Conservation (phyloP, 2,329 filamentous ascomycete genomes). For the Botrytis cinerea region DNA sequence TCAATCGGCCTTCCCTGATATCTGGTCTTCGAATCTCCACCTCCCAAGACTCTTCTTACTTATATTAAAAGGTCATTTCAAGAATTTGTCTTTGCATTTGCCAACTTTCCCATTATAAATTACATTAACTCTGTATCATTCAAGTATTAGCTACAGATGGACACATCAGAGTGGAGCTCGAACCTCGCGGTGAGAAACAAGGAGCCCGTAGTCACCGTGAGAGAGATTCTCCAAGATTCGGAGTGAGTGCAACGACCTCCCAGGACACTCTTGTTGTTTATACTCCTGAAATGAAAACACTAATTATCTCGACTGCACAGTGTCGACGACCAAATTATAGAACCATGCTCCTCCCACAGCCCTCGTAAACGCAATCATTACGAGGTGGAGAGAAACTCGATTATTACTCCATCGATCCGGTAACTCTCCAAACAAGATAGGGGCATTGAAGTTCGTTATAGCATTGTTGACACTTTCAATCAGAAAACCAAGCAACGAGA, state of each 20-base stretch:
- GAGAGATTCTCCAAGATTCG: slow-evolving; percentile 7
- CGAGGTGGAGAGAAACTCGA: slow-evolving; percentile 1
- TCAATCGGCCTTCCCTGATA: neutral
- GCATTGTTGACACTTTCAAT: neutral
- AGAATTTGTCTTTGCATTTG: neutral
- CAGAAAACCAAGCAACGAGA: neutral
- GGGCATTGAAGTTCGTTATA: neutral
- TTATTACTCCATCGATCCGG: neutral
- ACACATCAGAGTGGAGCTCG: neutral
- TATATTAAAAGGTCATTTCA: neutral
- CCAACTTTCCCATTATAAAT: neutral
- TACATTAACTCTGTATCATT: neutral
- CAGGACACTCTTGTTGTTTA: neutral
- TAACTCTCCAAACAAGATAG: neutral
- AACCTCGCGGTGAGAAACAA: slow-evolving; percentile 8
- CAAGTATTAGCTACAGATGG: neutral
- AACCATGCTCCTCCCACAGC: neutral
- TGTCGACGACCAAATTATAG: neutral
- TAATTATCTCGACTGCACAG: neutral
- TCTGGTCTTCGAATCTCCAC: neutral
- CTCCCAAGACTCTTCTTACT: neutral
- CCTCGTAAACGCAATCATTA: neutral
- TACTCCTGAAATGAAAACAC: neutral
- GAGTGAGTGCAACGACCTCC: slow-evolving; percentile 1
- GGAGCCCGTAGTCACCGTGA: neutral